Percentiles rank a stretch among this genome's conserved stretches.
Conservation (phyloP, 164 flowering plant species). For the Tetracentron sinense region DNA sequence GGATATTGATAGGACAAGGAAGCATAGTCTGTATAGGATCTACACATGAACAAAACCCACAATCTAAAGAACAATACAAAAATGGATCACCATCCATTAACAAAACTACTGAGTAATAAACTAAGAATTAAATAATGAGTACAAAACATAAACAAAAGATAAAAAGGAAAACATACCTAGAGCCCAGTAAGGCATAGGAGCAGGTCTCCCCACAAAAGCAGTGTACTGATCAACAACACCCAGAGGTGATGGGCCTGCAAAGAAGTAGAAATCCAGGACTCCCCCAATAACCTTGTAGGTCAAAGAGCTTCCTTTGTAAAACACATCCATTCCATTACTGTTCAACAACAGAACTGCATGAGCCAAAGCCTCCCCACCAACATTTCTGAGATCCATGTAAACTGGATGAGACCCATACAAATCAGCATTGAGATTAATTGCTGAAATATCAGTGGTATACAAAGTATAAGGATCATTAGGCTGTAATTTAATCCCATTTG, state of each 20-base stretch:
- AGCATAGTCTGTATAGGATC: no score
- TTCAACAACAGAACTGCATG: slow-evolving; percentile 84
- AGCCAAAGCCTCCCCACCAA: slow-evolving; percentile 46
- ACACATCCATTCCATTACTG: slow-evolving; percentile 97
- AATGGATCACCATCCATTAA: not conserved
- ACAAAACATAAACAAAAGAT: slow-evolving; percentile 5
- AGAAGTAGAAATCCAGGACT: slow-evolving; percentile 88
- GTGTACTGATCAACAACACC: slow-evolving; percentile 91
- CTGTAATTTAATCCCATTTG: slow-evolving; percentile 68
- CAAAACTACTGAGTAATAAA: not conserved
- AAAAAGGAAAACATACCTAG: slow-evolving; percentile 47
- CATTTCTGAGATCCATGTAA: slow-evolving; percentile 92
- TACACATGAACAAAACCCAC: not conserved
- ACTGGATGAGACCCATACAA: slow-evolving; percentile 92
- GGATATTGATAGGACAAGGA: no score
- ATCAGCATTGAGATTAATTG: slow-evolving; percentile 79
- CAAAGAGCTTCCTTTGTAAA: slow-evolving; percentile 71
- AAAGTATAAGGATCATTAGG: slow-evolving; percentile 90
- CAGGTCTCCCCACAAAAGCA: slow-evolving; percentile 74
- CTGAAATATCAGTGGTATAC: slow-evolving; percentile 77
- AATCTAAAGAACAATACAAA: not conserved
- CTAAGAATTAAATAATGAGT: not conserved
- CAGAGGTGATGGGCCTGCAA: slow-evolving; percentile 79
- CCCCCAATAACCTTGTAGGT: slow-evolving; percentile 96
- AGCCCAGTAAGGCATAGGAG: slow-evolving; percentile 99